These are phyloP conservation scores for Hanseniaspora meyeri DNA, from an alignment of 805 yeast species.

Conservation along the genomic window DNA sequence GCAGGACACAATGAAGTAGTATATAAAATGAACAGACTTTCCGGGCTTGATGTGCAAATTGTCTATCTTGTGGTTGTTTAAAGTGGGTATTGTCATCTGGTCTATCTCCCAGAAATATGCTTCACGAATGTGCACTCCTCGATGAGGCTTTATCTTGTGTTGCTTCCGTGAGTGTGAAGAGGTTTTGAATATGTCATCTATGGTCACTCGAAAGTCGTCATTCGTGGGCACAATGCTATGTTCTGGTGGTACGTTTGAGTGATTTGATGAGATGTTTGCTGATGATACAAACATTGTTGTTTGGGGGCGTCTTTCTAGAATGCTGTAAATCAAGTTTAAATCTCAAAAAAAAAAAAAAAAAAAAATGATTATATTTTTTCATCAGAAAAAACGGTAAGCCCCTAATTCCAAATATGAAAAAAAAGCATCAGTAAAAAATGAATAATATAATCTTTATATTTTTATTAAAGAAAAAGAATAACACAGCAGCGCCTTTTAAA, in stretches of 20 bases:
- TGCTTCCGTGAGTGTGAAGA: background rate
- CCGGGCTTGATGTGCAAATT: slow-evolving; percentile 10
- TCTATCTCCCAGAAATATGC: slow-evolving; percentile 9
- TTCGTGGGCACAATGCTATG: background rate
- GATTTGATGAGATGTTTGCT: background rate
- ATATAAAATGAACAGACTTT: slow-evolving; percentile 2
- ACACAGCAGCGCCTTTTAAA: no score
- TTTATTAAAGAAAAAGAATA: background rate
- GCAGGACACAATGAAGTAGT: slow-evolving; percentile 58
- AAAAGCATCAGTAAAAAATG: no score
- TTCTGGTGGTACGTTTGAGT: background rate
- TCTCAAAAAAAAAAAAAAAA: background rate
- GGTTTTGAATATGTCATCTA: background rate
- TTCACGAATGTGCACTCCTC: background rate
- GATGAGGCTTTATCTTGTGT: background rate
- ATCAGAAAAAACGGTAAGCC: no score
- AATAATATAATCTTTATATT: no score
- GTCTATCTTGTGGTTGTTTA: slow-evolving; percentile 2
- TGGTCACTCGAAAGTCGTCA: background rate
- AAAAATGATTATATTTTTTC: background rate
- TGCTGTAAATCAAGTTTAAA: no score
- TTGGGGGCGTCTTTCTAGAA: no score
- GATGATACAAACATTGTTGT: background rate
- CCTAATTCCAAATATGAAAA: no score
- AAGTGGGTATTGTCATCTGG: slow-evolving; percentile 2